These are phyloP conservation scores for Aspergillus vadensis DNA, from an alignment of 2,329 filamentous ascomycete species.

Conservation along the genomic window DNA sequence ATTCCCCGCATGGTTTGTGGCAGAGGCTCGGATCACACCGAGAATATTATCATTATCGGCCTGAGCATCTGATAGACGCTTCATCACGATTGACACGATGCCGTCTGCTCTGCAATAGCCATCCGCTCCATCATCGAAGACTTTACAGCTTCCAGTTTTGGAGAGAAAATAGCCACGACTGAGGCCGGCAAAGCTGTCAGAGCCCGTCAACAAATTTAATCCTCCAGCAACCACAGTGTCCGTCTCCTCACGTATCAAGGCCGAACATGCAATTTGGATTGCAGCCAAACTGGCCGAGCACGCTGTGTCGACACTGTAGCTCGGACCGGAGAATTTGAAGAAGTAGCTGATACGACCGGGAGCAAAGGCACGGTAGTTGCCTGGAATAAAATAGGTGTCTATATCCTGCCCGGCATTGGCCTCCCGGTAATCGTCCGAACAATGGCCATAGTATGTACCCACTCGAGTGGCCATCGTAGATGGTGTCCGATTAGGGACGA, in stretches of 20 bases:
- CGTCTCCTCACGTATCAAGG: constrained; percentile 71
- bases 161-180: constrained; percentile 53
- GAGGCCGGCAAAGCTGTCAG: constrained; percentile 74
- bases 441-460: constrained; percentile 72
- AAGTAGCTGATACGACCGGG: constrained; percentile 71
- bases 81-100: constrained; percentile 53
- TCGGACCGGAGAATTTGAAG: constrained; percentile 74
- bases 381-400: constrained; percentile 67
- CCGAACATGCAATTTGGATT: constrained; percentile 58
- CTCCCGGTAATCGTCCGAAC: constrained; percentile 67
- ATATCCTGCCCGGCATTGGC: constrained; percentile 71
- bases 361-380: constrained; percentile 62
- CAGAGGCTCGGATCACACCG: constrained; percentile 47
- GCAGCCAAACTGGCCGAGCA: constrained; percentile 54
- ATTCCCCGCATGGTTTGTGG: constrained; percentile 49
- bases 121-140: constrained; percentile 53
- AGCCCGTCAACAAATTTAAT: constrained; percentile 72
- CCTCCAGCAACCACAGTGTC: constrained; percentile 80
- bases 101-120: constrained; percentile 59
- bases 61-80: constrained; percentile 53
- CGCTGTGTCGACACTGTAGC: constrained; percentile 71
- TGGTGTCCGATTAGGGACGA: constrained; percentile 59
- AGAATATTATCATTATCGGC: constrained; percentile 50
- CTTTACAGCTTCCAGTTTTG: constrained; percentile 47
- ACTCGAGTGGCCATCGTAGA: constrained; percentile 65